Conservation (phyloP, 2,329 filamentous ascomycete species). For the Colletotrichum cereale region DNA sequence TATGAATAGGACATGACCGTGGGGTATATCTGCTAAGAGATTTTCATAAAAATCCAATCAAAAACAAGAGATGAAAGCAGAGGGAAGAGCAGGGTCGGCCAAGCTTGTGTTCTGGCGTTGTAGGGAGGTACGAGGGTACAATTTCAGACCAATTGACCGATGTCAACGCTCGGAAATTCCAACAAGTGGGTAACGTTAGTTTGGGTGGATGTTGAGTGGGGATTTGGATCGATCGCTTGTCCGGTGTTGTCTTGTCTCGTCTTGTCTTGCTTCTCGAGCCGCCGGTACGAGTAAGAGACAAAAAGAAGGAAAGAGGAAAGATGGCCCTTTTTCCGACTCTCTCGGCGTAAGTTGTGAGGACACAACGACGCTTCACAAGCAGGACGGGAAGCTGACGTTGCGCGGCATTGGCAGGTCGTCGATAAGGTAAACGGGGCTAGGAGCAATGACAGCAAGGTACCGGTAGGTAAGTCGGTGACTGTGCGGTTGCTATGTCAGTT, state of each 20-base stretch:
- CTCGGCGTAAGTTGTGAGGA: not conserved
- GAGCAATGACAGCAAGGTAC: not conserved
- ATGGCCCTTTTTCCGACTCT: not conserved
- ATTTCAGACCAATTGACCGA: constrained; percentile 19
- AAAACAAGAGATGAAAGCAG: constrained; percentile 5
- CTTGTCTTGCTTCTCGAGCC: constrained; percentile 16
- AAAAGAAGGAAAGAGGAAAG: constrained; percentile 1
- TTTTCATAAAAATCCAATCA: constrained; percentile 9
- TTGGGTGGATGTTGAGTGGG: constrained; percentile 29
- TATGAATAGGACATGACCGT: constrained; percentile 35
- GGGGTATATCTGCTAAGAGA: constrained; percentile 25
- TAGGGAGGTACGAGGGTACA: constrained; percentile 8
- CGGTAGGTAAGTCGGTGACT: not conserved
- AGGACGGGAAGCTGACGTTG: not conserved
- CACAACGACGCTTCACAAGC: not conserved
- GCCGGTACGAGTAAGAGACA: constrained; percentile 1
- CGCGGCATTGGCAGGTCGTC: not conserved
- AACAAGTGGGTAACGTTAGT: constrained; percentile 35
- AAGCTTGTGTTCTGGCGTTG: constrained; percentile 10
- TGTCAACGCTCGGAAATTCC: constrained; percentile 34
- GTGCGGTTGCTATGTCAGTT: not conserved
- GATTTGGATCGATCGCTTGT: constrained; percentile 10
- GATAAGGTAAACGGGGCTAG: not conserved
- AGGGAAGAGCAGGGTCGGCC: constrained; percentile 9
- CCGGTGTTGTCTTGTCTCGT: constrained; percentile 11